phyloP scores from a whole-genome alignment of 257 asterid species.

The Solanum pimpinellifolium region DNA sequence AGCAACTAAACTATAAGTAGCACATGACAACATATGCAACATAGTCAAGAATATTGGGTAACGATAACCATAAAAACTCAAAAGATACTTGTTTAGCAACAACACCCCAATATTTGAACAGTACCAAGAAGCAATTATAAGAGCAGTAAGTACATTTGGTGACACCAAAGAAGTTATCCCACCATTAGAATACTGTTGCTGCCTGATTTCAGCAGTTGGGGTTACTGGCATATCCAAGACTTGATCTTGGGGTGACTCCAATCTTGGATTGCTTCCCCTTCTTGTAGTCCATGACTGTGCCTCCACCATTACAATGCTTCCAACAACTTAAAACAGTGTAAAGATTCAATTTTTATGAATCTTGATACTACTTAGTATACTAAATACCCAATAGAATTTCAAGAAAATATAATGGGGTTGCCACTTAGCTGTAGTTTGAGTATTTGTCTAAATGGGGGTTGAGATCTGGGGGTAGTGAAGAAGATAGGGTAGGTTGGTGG shows the following conservation, averaged over 20 bases:
- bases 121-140: constrained; percentile 80
- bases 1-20: constrained; percentile 56
- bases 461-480: neutral
- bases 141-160: constrained; percentile 50
- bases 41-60: constrained; percentile 91
- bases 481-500: neutral
- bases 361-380: neutral
- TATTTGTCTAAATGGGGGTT: neutral
- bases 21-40: constrained; percentile 87
- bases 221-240: constrained; percentile 77
- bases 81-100: constrained; percentile 74
- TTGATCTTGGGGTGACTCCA: constrained; percentile 52
- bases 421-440: neutral
- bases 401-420: neutral
- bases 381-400: neutral
- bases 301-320: constrained; percentile 58
- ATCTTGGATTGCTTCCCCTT: constrained; percentile 91
- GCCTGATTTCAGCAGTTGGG: constrained; percentile 85
- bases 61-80: constrained; percentile 70
- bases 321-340: neutral
- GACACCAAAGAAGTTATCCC: constrained; percentile 20
- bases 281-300: constrained; percentile 92
- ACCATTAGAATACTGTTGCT: constrained; percentile 23
- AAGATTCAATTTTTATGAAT: constrained; percentile 3
- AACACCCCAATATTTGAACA: constrained; percentile 83